These are phyloP conservation scores for Isabelozyma pseudorhagii DNA, from an alignment of 805 yeast genomes.

Conservation along the genomic window DNA sequence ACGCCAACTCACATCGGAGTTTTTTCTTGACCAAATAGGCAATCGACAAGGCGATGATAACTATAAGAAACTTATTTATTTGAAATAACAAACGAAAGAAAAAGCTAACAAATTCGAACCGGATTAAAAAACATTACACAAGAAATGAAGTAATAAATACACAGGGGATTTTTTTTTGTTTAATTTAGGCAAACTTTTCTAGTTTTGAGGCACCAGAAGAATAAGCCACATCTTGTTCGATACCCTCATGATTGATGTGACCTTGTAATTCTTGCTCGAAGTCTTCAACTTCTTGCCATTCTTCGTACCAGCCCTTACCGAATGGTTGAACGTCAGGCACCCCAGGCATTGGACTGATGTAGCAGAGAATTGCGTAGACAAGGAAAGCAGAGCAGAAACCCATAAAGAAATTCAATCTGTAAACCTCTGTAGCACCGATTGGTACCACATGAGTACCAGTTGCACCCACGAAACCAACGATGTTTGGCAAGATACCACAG, in stretches of 20 bases:
- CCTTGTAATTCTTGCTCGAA: slow-evolving; percentile 46
- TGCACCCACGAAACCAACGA: slow-evolving; percentile 85
- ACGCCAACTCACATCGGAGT: neutral
- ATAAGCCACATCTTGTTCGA: slow-evolving; percentile 4
- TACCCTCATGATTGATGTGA: slow-evolving; percentile 18
- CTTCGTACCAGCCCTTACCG: slow-evolving; percentile 61
- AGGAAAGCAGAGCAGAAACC: slow-evolving; percentile 64
- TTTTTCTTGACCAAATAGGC: neutral
- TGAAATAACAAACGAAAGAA: too few species aligned
- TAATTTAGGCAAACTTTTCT: neutral
- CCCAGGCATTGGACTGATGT: slow-evolving; percentile 50
- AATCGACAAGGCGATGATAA: neutral
- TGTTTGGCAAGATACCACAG: slow-evolving; percentile 77
- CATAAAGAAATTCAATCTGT: slow-evolving; percentile 69
- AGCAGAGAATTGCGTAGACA: slow-evolving; percentile 52
- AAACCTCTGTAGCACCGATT: slow-evolving; percentile 70
- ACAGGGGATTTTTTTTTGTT: neutral
- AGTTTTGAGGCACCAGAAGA: neutral
- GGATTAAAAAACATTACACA: neutral
- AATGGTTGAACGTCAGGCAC: slow-evolving; percentile 33
- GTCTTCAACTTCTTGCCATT: slow-evolving; percentile 61
- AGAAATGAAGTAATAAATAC: neutral
- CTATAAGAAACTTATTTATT: too few species aligned
- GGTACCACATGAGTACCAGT: slow-evolving; percentile 71
- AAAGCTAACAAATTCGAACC: too few species aligned